Conservation (phyloP, 179 eudicot species). For the Silene vulgaris region DNA sequence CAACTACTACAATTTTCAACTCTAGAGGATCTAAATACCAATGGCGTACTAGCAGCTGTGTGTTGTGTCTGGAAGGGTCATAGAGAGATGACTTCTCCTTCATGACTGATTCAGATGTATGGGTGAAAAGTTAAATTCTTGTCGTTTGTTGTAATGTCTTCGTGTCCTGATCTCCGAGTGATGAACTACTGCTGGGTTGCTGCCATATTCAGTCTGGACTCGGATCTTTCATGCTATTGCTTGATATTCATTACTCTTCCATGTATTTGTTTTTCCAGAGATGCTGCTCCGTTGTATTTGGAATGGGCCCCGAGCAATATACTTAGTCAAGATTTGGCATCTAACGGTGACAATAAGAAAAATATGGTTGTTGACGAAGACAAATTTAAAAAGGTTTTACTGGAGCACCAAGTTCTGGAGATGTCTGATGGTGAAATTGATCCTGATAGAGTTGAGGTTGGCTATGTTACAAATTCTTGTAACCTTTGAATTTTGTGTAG, state of each 20-base stretch:
- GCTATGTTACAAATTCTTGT: conserved; percentile 5
- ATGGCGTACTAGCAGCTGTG: not conserved
- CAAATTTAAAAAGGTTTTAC: conserved; percentile 48
- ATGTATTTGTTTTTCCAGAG: conserved; percentile 40
- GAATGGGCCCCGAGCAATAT: conserved; percentile 92
- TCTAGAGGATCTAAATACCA: not conserved
- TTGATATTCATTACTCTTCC: not conserved
- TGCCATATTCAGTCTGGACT: not conserved
- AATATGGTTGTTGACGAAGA: conserved; percentile 43
- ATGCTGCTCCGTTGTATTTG: conserved; percentile 64
- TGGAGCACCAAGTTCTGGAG: conserved; percentile 58
- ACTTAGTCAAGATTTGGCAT: conserved; percentile 39
- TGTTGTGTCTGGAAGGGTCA: not conserved
- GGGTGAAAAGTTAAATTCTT: not conserved
- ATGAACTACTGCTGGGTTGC: not conserved
- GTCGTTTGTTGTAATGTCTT: not conserved
- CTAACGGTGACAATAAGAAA: conserved; percentile 27
- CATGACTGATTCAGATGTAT: conserved; percentile 9
- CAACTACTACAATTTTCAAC: not conserved
- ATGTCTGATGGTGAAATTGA: conserved; percentile 54
- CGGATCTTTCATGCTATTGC: not conserved
- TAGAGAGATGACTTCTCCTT: not conserved
- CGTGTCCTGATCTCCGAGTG: not conserved
- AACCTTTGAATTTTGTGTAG: not conserved
- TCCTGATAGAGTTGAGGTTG: conserved; percentile 87